These are phyloP conservation scores for Telfairia occidentalis DNA, from an alignment of 331 rosid species.

Conservation along the genomic window DNA sequence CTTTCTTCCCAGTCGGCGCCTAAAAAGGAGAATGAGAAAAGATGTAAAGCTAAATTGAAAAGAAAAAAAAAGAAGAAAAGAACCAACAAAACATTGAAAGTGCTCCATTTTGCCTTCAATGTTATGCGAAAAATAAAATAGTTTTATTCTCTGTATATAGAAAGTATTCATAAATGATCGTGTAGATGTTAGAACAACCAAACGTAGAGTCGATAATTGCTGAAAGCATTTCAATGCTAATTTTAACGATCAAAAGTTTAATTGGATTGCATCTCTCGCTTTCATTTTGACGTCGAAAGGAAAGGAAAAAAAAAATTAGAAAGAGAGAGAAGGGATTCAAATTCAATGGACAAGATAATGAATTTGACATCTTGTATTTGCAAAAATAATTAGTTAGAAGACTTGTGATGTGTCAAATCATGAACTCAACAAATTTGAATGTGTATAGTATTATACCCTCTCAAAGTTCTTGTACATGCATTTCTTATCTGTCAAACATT, in stretches of 20 bases:
- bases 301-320: neutral
- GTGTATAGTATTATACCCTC: neutral
- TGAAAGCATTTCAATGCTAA: no score
- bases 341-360: neutral
- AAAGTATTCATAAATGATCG: neutral
- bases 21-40: conserved; percentile 8
- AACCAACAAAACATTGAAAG: neutral
- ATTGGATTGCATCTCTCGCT: no score
- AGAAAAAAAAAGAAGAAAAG: neutral
- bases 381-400: neutral
- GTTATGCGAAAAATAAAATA: neutral
- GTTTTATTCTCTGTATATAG: no score
- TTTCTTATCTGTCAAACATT: conserved; percentile 8
- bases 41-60: conserved; percentile 1
- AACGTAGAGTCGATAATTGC: neutral
- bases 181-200: neutral
- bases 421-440: conserved; percentile 2
- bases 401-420: conserved; percentile 1
- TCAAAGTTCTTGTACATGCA: neutral
- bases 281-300: neutral
- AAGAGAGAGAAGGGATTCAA: neutral
- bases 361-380: neutral
- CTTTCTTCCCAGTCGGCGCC: conserved; percentile 2
- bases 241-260: no score
- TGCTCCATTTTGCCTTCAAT: neutral